phyloP scores from a whole-genome alignment of 768 basidiomycete genomes.

The Rubroboletus satanas region DNA sequence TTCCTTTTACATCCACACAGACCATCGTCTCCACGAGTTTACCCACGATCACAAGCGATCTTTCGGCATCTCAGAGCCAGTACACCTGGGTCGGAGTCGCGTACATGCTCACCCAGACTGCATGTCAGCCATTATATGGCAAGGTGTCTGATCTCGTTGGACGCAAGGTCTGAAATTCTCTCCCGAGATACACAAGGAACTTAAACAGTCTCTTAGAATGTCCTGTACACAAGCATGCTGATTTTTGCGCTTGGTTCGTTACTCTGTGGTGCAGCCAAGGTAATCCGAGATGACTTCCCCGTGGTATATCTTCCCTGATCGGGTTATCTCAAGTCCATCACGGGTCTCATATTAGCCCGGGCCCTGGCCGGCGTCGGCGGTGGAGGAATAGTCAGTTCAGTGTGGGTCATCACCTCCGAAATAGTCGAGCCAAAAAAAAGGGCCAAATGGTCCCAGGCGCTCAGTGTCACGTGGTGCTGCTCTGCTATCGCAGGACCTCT shows the following conservation, averaged over 20 bases:
- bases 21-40: constrained; percentile 80
- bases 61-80: constrained; percentile 62
- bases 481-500: constrained; percentile 82
- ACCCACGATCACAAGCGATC: constrained; percentile 72
- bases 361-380: constrained; percentile 75
- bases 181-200: neutral
- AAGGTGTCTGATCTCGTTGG: constrained; percentile 76
- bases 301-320: constrained; percentile 16
- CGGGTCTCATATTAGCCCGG: constrained; percentile 66
- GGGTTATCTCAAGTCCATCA: constrained; percentile 32
- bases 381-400: constrained; percentile 80
- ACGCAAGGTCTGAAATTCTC: constrained; percentile 53
- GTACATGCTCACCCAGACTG: constrained; percentile 84
- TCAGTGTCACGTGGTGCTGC: constrained; percentile 83
- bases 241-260: constrained; percentile 77
- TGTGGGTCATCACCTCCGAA: constrained; percentile 85
- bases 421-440: constrained; percentile 68
- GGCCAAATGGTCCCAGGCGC: constrained; percentile 81
- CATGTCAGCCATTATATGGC: constrained; percentile 80
- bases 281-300: constrained; percentile 29
- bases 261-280: constrained; percentile 73
- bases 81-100: constrained; percentile 86
- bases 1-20: constrained; percentile 25
- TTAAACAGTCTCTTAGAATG: constrained; percentile 39
- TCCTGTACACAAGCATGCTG: constrained; percentile 69